Percentiles rank a stretch among this genome's conserved stretches.
phyloP scores from a whole-genome alignment of 2,329 filamentous ascomycete species.

The Metarhizium guizhouense region DNA sequence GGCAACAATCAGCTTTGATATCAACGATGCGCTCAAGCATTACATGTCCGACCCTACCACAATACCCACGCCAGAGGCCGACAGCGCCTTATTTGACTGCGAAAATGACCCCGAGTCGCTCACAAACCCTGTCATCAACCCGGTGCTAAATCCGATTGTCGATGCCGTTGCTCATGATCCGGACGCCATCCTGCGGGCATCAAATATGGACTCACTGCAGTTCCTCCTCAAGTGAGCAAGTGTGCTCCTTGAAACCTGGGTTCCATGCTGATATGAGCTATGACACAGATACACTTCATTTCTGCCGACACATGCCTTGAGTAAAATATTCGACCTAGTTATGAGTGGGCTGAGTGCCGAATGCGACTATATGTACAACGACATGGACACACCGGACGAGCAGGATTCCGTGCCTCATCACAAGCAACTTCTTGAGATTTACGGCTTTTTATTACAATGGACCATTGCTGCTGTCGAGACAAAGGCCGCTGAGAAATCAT shows the following conservation, averaged over 20 bases:
- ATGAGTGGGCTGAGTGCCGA: constrained; percentile 79
- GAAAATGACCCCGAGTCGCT: constrained; percentile 84
- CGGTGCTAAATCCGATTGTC: constrained; percentile 81
- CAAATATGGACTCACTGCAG: constrained; percentile 84
- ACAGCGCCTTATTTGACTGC: constrained; percentile 75
- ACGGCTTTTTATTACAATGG: constrained; percentile 92
- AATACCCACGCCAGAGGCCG: constrained; percentile 79
- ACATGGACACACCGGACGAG: constrained; percentile 79
- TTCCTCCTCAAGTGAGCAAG: constrained; percentile 88
- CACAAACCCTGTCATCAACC: constrained; percentile 70
- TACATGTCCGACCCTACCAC: constrained; percentile 89
- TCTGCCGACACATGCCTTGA: constrained; percentile 72
- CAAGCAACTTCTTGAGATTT: constrained; percentile 87
- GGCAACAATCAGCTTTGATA: constrained; percentile 81
- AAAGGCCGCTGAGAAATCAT: constrained; percentile 84
- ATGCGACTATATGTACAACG: constrained; percentile 74
- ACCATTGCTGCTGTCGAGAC: constrained; percentile 88
- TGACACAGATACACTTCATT: constrained; percentile 68
- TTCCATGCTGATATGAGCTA: constrained; percentile 40
- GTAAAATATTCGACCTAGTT: constrained; percentile 86
- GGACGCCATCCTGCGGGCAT: constrained; percentile 71
- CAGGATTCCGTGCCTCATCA: constrained; percentile 80
- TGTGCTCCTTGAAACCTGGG: constrained; percentile 10
- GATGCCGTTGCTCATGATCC: constrained; percentile 88
- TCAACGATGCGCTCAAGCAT: constrained; percentile 92